phyloP scores from a whole-genome alignment of 1,139 yeast species.

The Ogataea hybrid region DNA sequence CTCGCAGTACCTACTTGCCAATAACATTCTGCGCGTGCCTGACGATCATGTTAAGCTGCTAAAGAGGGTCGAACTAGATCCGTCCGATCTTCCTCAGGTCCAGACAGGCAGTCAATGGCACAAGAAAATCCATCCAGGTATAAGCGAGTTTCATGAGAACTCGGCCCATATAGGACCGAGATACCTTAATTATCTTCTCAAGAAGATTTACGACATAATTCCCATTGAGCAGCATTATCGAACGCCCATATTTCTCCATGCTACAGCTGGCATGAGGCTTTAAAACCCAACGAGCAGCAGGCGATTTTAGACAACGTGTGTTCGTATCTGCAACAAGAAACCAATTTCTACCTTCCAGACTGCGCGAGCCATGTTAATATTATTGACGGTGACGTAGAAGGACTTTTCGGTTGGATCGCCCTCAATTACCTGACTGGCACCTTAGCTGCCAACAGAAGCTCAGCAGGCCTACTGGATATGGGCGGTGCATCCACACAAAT shows the following conservation, averaged over 20 bases:
- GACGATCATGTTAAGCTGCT: conserved; percentile 3
- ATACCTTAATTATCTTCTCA: conserved; percentile 56
- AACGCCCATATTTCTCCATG: conserved; percentile 75
- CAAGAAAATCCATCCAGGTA: conserved; percentile 65
- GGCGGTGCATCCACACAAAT: conserved; percentile 90
- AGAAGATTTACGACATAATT: conserved; percentile 54
- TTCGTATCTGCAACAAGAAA: conserved; percentile 46
- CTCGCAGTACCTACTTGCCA: conserved; percentile 35
- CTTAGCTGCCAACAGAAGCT: conserved; percentile 48
- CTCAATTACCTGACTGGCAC: conserved; percentile 67
- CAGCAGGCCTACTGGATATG: conserved; percentile 80
- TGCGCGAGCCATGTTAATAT: conserved; percentile 62
- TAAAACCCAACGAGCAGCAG: conserved; percentile 53
- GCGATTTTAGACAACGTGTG: conserved; percentile 56
- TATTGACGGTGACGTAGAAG: conserved; percentile 77
- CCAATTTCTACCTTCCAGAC: conserved; percentile 58
- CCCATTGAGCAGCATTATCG: conserved; percentile 67
- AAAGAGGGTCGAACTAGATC: conserved; percentile 10
- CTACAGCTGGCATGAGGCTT: conserved; percentile 79
- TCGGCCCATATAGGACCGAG: conserved; percentile 57
- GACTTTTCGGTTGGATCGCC: conserved; percentile 80
- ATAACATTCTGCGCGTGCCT: conserved; percentile 30
- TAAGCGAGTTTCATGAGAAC: conserved; percentile 51
- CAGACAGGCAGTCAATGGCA: conserved; percentile 51
- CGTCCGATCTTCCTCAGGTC: conserved; percentile 37